Conservation (phyloP, 1,284 basidiomycete species). For the Ganoderma boninense region DNA sequence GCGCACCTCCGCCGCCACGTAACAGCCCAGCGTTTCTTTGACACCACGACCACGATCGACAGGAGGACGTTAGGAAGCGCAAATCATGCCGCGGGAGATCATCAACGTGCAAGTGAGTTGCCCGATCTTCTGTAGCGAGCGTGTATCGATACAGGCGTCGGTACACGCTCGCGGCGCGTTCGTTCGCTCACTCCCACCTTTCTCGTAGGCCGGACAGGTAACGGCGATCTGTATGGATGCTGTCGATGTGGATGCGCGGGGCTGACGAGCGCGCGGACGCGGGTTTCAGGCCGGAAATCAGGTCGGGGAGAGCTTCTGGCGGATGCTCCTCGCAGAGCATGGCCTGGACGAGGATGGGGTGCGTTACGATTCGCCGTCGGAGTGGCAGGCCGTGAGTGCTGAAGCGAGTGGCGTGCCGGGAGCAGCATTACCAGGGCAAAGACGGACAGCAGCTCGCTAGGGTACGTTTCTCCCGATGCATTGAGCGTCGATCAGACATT, state of each 20-base stretch:
- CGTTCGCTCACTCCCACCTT: slow-evolving; percentile 3
- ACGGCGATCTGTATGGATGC: slow-evolving; percentile 9
- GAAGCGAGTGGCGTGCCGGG: background rate
- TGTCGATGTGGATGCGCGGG: slow-evolving; percentile 1
- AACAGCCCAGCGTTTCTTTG: background rate
- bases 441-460: slow-evolving; percentile 57
- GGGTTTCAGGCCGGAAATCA: slow-evolving; percentile 71
- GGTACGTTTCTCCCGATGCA: slow-evolving; percentile 41
- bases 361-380: slow-evolving; percentile 37
- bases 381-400: slow-evolving; percentile 10
- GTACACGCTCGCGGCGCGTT: slow-evolving; percentile 6
- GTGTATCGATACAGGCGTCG: slow-evolving; percentile 2
- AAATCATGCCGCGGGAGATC: slow-evolving; percentile 30
- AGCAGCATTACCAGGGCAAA: slow-evolving; percentile 55
- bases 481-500: background rate
- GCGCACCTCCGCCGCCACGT: background rate
- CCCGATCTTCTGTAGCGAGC: background rate
- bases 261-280: slow-evolving; percentile 10
- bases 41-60: background rate
- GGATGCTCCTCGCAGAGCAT: slow-evolving; percentile 82
- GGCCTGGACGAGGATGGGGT: slow-evolving; percentile 78
- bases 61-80: background rate
- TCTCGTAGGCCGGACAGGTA: slow-evolving; percentile 27
- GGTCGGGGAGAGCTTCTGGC: slow-evolving; percentile 83
- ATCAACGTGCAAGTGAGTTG: slow-evolving; percentile 31